These are phyloP conservation scores for Calycina herbarum DNA, from an alignment of 2,329 filamentous ascomycete genomes.

Conservation along the genomic window DNA sequence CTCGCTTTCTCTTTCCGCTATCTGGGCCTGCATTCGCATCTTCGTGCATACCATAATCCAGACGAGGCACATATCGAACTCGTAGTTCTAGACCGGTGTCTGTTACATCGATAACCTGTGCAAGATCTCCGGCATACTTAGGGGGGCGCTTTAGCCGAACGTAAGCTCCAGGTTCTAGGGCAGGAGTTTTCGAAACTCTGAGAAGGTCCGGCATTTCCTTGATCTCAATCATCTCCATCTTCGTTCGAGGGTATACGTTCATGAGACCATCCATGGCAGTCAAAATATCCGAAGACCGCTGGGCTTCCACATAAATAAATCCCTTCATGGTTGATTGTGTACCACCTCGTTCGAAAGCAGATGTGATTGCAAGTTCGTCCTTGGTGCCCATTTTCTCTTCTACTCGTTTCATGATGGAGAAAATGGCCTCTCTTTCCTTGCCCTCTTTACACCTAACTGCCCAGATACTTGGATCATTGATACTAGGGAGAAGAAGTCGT, in stretches of 20 bases:
- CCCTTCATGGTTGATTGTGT: slow-evolving; percentile 82
- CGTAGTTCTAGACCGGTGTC: slow-evolving; percentile 88
- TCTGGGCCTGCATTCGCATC: slow-evolving; percentile 55
- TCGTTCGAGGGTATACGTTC: slow-evolving; percentile 85
- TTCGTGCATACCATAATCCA: slow-evolving; percentile 89
- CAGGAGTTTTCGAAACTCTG: slow-evolving; percentile 81
- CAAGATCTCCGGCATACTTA: slow-evolving; percentile 86
- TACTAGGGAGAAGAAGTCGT: slow-evolving; percentile 82
- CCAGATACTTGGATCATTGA: slow-evolving; percentile 96
- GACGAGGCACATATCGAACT: slow-evolving; percentile 82
- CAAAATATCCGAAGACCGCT: slow-evolving; percentile 81
- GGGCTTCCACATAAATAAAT: slow-evolving; percentile 92
- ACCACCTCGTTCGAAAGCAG: slow-evolving; percentile 85
- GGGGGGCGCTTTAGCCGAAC: slow-evolving; percentile 80
- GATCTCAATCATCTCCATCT: slow-evolving; percentile 86
- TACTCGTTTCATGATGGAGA: slow-evolving; percentile 83
- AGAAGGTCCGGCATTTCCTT: slow-evolving; percentile 98
- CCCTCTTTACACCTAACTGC: slow-evolving; percentile 89
- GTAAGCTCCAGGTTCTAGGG: slow-evolving; percentile 84
- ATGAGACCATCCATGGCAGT: slow-evolving; percentile 79
- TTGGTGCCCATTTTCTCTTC: slow-evolving; percentile 77
- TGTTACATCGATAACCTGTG: slow-evolving; percentile 88
- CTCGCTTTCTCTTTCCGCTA: slow-evolving; percentile 69
- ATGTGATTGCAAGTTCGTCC: slow-evolving; percentile 80
- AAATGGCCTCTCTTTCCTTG: slow-evolving; percentile 90